Conservation (phyloP, 352 stramenopile species). For the Globisporangium iwayamae region DNA sequence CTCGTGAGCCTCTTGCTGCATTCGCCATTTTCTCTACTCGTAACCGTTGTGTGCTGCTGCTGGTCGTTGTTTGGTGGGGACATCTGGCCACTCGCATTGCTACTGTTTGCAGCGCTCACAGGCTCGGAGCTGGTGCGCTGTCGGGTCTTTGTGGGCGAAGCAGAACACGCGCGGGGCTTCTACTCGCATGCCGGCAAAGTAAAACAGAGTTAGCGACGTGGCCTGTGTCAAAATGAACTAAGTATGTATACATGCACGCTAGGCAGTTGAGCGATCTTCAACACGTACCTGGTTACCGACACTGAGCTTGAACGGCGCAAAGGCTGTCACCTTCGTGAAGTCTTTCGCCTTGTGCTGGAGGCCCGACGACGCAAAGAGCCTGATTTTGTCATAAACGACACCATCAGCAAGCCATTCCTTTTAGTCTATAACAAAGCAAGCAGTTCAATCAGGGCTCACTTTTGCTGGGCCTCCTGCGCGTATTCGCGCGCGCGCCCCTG, state of each 20-base stretch:
- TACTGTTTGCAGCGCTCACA: neutral
- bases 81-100: neutral
- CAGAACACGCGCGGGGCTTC: constrained; percentile 11
- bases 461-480: constrained; percentile 33
- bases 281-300: constrained; percentile 44
- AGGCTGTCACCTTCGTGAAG: constrained; percentile 45
- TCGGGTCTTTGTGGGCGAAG: constrained; percentile 10
- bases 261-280: neutral
- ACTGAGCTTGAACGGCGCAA: constrained; percentile 60
- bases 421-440: neutral
- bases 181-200: neutral
- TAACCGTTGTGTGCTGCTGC: neutral
- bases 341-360: constrained; percentile 37
- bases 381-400: constrained; percentile 12
- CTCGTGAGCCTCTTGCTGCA: constrained; percentile 5
- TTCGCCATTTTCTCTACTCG: neutral
- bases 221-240: neutral
- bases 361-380: constrained; percentile 17
- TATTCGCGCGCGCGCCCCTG: constrained; percentile 50
- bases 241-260: neutral
- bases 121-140: neutral
- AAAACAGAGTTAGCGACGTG: neutral
- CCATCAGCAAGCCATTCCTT: neutral
- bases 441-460: constrained; percentile 18
- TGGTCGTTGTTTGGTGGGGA: neutral